Conservation (phyloP, 371 early-diverging fungal genomes). For the Mortierella polycephala region DNA sequence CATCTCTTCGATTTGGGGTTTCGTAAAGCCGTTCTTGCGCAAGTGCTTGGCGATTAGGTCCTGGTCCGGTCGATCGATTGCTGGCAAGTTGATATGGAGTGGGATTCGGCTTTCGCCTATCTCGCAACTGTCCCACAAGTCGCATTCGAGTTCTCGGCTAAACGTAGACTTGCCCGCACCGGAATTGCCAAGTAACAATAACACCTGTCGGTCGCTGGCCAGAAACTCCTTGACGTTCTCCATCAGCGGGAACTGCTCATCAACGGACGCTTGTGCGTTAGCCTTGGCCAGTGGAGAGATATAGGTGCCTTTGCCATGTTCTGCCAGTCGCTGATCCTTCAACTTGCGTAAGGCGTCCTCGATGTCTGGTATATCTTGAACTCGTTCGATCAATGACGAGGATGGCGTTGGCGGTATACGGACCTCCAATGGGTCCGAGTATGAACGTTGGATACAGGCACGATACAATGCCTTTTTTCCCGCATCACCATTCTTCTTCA, state of each 20-base stretch:
- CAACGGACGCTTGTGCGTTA: constrained; percentile 1
- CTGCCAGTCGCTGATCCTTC: not conserved
- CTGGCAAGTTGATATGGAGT: constrained; percentile 7
- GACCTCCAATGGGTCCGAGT: not conserved
- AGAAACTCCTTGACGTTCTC: constrained; percentile 9
- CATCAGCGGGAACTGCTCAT: not conserved
- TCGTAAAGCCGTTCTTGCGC: not conserved
- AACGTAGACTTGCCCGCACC: constrained; percentile 24
- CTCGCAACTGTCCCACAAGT: constrained; percentile 12
- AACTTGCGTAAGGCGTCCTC: constrained; percentile 5
- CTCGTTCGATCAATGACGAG: not conserved
- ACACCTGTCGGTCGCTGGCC: constrained; percentile 1
- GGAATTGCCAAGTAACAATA: constrained; percentile 19
- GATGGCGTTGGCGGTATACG: not conserved
- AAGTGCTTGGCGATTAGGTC: constrained; percentile 14
- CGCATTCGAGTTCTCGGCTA: not conserved
- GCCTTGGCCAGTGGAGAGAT: constrained; percentile 10
- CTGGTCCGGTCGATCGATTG: constrained; percentile 4
- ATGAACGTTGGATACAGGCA: not conserved
- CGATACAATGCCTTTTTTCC: not conserved
- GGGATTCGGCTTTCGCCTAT: constrained; percentile 2
- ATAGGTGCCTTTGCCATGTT: not conserved
- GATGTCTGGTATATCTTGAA: not conserved
- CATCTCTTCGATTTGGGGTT: constrained; percentile 8
- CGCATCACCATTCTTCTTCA: not conserved